Conservation (phyloP, 345 rosid species). For the Isatis tinctoria region DNA sequence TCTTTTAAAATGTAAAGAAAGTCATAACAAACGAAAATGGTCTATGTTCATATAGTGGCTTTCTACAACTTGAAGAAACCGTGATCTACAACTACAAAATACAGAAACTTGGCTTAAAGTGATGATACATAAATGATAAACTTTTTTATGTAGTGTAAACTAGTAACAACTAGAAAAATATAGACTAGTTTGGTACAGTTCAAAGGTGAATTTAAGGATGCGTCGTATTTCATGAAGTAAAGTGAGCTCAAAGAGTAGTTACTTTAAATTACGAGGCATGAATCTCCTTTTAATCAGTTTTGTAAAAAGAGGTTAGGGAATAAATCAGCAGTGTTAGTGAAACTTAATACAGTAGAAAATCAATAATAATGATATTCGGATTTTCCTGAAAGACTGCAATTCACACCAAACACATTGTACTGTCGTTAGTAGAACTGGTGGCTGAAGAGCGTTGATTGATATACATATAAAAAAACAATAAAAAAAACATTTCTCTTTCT, state of each 20-base stretch:
- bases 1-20: not conserved
- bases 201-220: not conserved
- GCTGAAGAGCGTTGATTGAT: constrained; percentile 3
- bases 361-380: constrained; percentile 7
- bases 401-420: constrained; percentile 16
- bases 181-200: not conserved
- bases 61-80: not conserved
- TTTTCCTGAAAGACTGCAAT: not conserved
- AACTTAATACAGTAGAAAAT: not conserved
- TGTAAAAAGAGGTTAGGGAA: not conserved
- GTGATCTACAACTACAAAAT: not conserved
- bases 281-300: not conserved
- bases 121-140: not conserved
- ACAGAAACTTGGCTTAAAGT: not conserved
- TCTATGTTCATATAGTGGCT: not conserved
- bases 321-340: not conserved
- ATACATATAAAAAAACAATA: not conserved
- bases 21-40: no score
- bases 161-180: not conserved
- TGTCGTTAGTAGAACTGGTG: constrained; percentile 9
- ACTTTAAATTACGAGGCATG: not conserved
- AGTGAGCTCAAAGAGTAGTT: not conserved
- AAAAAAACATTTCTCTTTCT: not conserved
- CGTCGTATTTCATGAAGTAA: not conserved
- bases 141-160: not conserved